Evolutionary conservation across 2,329 filamentous ascomycete genomes (phyloP), one percentile per base, ranked within the genome.

Genomic region (Tolypocladium paradoxum): DNA sequence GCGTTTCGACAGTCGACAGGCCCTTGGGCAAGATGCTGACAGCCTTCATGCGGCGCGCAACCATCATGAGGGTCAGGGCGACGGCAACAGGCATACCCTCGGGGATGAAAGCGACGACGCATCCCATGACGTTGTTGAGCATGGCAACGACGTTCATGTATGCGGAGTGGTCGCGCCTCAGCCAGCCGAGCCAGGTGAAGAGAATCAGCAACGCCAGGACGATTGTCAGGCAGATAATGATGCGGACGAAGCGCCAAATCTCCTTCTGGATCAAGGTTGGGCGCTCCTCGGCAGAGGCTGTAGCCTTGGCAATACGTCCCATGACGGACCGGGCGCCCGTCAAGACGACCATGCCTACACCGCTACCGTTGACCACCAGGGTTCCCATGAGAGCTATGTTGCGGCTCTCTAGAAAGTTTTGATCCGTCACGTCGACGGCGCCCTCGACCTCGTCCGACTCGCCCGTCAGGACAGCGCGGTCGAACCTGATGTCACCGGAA

Each of bases 61-160:
- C 65, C 64, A 73, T 68, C 68, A 73, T 70, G 0, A 74, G 62
- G 0, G 70, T 73, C 33, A 72, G 54, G 0, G 70, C 65, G 1
- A 72, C 70, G 11, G 60, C 69, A 6, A 71, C 66, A 0, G 70
- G 70, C 62, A 73, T 67, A 36, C 70, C 70, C 53, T 73, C 70
- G 0, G 70, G 68, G 6, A 72, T 69, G 48, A 69, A 71, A 2
- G 68, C 69, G 3, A 72, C 68, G 20, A 73, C 58, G 20, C 70
- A 72, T 18, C 70, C 70, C 68, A 75, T 73, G 51, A 72, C 70
- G n/a, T 73, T 70, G 62, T 73, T 71, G 1, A 75, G 62, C 68
- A 74, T 73, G 0, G 65, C 66, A 22, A 71, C 70, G 7, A 73
- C 70, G 33, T 65, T 69, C 64, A 75, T 71, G 62, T 66, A 74